Percentiles rank a stretch among this genome's conserved stretches.
Conservation (phyloP, 2,329 filamentous ascomycete genomes). For the Alternaria triticimaculans region DNA sequence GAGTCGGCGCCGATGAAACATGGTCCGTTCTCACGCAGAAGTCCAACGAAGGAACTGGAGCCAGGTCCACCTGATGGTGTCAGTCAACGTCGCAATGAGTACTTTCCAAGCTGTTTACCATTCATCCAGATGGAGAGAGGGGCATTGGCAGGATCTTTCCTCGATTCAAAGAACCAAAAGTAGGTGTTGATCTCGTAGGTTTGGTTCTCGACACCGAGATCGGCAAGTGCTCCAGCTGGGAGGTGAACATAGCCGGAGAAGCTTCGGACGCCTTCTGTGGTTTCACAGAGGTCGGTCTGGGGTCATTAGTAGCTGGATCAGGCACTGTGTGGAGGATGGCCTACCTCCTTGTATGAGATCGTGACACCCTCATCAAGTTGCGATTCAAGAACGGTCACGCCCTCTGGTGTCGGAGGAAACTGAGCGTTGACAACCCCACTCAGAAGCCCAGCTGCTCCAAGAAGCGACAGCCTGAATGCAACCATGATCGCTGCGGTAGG, state of each 20-base stretch:
- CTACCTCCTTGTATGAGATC: slow-evolving; percentile 55
- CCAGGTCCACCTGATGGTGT: slow-evolving; percentile 58
- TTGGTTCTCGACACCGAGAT: slow-evolving; percentile 48
- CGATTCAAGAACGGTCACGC: slow-evolving; percentile 49
- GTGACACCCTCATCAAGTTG: slow-evolving; percentile 49
- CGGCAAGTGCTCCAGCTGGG: slow-evolving; percentile 54
- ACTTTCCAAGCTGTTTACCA: slow-evolving; percentile 26
- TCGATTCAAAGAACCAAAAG: slow-evolving; percentile 70
- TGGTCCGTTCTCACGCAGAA: slow-evolving; percentile 57
- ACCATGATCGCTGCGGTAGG: slow-evolving; percentile 13
- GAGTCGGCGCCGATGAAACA: slow-evolving; percentile 62
- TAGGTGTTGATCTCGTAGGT: slow-evolving; percentile 61
- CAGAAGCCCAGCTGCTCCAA: slow-evolving; percentile 23
- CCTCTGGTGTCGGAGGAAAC: slow-evolving; percentile 50
- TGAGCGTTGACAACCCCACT: slow-evolving; percentile 35
- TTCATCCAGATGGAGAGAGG: slow-evolving; percentile 67
- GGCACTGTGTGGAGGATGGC: not conserved
- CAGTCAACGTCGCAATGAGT: not conserved
- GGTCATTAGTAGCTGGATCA: not conserved
- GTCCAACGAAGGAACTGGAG: slow-evolving; percentile 49
- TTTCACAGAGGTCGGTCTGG: slow-evolving; percentile 60
- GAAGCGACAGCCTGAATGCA: slow-evolving; percentile 7
- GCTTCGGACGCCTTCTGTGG: slow-evolving; percentile 61
- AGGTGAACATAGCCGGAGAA: slow-evolving; percentile 68
- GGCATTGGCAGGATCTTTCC: slow-evolving; percentile 62